Evolutionary conservation across 2,329 filamentous ascomycete species (phyloP), one percentile per base, ranked within the genome.

Genomic region (Sporothrix brunneoviolacea): DNA sequence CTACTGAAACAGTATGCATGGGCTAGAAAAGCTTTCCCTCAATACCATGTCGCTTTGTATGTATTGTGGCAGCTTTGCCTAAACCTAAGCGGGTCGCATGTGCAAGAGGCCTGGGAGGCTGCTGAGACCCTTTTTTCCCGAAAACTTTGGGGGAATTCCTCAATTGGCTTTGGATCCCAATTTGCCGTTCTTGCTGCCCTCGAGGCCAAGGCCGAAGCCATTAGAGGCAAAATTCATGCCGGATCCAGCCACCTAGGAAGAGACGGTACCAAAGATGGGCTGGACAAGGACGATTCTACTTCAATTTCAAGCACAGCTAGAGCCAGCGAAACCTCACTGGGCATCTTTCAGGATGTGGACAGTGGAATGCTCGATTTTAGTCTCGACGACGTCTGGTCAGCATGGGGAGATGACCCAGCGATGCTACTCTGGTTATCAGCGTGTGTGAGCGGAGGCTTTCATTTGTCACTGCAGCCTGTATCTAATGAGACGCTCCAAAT

Each of bases 141-240:
- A 16, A 32, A 37, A 24, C n/a, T n/a, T n/a, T n/a, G n/a, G n/a
- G n/a, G n/a, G n/a, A n/a, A n/a, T n/a, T n/a, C n/a, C n/a, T n/a
- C n/a, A n/a, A n/a, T n/a, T 3, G 30, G 43, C 10, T 24, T 46
- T 37, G 43, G 43, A 19, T 36, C 32, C 43, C 36, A 36, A 19
- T 36, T 36, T 24, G 43, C 43, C 30, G 43, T 46, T 30, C 28
- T 46, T 30, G 43, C 33, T 8, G 43, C 43, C 13, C 43, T 46
- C 43, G 37, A 46, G 22, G 32, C 21, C 32, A 46, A 46, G 43
- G 43, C 43, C 28, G 41, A 44, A 19, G 13, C 41, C 18, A 33
- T 44, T 33, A 18, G 30, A 35, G 40, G 27, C 27, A 43, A 8
- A 43, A 21, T 32, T 16, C 40, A 43, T 16, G 40, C 40, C 27